These are phyloP conservation scores for Thalassiosira livingstoniorum DNA, from an alignment of 352 stramenopile species.

Conservation along the genomic window DNA sequence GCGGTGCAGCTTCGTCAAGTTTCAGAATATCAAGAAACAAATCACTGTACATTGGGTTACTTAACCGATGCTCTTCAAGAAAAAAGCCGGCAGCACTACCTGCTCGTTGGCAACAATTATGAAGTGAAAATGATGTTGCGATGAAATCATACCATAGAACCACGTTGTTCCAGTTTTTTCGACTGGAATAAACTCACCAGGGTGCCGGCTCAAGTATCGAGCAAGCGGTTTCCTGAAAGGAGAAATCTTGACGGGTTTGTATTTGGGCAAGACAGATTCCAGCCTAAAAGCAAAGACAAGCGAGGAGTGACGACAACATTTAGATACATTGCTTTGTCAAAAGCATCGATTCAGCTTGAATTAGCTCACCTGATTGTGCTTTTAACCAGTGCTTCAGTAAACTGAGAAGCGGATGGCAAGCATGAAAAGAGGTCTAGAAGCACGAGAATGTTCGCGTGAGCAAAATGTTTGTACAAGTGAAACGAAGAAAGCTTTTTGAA, in stretches of 20 bases:
- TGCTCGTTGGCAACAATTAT: too few relatives aligned
- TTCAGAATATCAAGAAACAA: constrained; percentile 95
- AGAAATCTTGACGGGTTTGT: constrained; percentile 90
- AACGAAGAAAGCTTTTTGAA: too few relatives aligned
- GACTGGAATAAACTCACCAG: too few relatives aligned
- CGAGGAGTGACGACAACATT: too few relatives aligned
- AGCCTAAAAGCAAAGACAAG: constrained; percentile 69
- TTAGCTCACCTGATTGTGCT: constrained; percentile 90
- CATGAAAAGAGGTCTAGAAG: constrained; percentile 96
- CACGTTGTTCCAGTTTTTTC: too few relatives aligned
- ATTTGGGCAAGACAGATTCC: constrained; percentile 91
- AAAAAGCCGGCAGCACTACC: constrained; percentile 76
- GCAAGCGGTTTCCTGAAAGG: constrained; percentile 93
- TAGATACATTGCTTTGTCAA: neutral
- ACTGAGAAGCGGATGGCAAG: constrained; percentile 92
- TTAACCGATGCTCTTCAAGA: constrained; percentile 70
- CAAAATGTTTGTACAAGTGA: too few relatives aligned
- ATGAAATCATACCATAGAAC: too few relatives aligned
- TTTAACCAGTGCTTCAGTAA: constrained; percentile 95
- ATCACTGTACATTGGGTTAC: constrained; percentile 89
- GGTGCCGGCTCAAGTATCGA: constrained; percentile 91
- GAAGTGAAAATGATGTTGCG: too few relatives aligned
- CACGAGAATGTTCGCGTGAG: too few relatives aligned
- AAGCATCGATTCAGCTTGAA: neutral
- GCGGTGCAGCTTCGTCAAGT: constrained; percentile 88